phyloP scores from a whole-genome alignment of 257 asterid genomes.

The Petunia secreta region DNA sequence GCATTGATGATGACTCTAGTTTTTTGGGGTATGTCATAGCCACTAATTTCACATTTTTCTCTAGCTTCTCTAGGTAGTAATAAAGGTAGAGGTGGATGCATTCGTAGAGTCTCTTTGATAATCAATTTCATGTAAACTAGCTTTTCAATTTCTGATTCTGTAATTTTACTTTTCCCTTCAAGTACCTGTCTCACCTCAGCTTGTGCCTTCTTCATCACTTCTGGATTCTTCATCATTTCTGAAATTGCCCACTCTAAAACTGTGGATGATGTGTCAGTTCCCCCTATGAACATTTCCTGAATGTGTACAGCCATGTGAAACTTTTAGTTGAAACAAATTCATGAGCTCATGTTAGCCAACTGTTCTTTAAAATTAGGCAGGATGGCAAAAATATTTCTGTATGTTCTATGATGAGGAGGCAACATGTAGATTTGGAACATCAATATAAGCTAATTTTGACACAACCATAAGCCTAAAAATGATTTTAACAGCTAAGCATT shows the following conservation, averaged over 20 bases:
- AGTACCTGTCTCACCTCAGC: slow-evolving; percentile 12
- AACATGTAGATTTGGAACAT: background rate
- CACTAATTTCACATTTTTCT: slow-evolving; percentile 8
- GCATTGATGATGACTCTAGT: background rate
- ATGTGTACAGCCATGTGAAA: background rate
- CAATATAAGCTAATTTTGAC: background rate
- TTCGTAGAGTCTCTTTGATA: background rate
- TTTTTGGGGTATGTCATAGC: background rate
- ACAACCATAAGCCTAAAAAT: background rate
- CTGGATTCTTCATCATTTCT: background rate
- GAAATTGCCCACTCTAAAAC: background rate
- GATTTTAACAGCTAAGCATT: too few species aligned
- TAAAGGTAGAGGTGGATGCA: background rate
- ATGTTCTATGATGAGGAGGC: background rate
- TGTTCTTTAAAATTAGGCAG: background rate
- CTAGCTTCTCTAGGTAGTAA: background rate
- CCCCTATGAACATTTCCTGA: background rate
- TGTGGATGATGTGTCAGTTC: slow-evolving; percentile 10
- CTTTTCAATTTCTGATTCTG: slow-evolving; percentile 5
- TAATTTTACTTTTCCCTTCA: background rate
- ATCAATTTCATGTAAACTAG: background rate
- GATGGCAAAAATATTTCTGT: background rate
- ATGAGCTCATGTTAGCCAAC: too few species aligned
- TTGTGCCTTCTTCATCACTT: background rate
- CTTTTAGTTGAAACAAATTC: background rate